Base-by-base conservation (phyloP, 2,329 filamentous ascomycete genomes). In the Cercospora zeina region DNA sequence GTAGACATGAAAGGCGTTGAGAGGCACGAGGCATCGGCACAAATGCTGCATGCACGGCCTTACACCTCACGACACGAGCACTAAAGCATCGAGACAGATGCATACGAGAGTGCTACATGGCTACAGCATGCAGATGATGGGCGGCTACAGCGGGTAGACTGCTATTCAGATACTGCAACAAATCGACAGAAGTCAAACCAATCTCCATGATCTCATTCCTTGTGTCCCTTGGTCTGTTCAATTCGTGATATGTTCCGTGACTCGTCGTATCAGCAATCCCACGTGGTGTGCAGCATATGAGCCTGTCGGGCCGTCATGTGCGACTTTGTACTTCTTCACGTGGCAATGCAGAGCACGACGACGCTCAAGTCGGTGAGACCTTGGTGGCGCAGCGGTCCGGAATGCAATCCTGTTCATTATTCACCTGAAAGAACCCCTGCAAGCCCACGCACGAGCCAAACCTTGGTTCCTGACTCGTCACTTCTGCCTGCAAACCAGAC, bases 261-360 rank as follows among this genome's bases (percentile, higher is more conserved):
- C 42, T n/a, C 42, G 42, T 2, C 0, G 21, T 27, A 13, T 30
- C 24, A 21, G 42, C 14, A 24, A 27, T 13, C 21, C 11, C 42
- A 47, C 27, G 31, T 53, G 49, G 1, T 53, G 49, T 53, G 49
- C 13, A n/a, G 27, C 49, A 14, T 6, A 53, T 33, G 49, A 11
- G n/a, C 9, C 49, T 53, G 49, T 53, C 14, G 7, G 30, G 8
- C 10, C 49, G 8, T 33, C 49, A 19, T 34, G 49, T 53, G 49
- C 31, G 30, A 53, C 49, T 16, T 8, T 53, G 49, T 53, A 33
- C 49, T 33, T 33, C 16, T 21, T 34, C 49, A 53, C 49, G 49
- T 33, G 49, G 49, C 16, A 34, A 4, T 27, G 13, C 21, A 27
- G 21, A 0, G 49, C 49, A 21, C 31, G n/a, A 51, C 21, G 13